phyloP scores from a whole-genome alignment of 495 filamentous ascomycete species.

The Neurospora sp. region DNA sequence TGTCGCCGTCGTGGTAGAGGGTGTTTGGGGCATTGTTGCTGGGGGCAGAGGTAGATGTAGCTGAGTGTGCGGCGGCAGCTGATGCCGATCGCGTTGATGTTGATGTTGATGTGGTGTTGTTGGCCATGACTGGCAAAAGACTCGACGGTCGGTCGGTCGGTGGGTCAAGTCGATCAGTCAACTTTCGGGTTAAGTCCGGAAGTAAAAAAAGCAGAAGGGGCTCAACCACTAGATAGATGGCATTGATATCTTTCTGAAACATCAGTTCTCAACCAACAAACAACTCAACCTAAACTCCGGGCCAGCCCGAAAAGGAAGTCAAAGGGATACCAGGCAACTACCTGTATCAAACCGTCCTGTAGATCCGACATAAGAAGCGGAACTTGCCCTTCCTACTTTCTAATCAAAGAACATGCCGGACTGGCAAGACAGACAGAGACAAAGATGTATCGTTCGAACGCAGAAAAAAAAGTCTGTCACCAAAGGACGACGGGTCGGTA shows the following conservation, averaged over 20 bases:
- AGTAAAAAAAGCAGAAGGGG: neutral
- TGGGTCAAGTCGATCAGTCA: neutral
- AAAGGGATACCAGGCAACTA: neutral
- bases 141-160: neutral
- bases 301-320: neutral
- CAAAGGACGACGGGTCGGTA: too few species aligned
- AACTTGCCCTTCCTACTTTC: neutral
- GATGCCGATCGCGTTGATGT: neutral
- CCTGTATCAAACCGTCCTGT: neutral
- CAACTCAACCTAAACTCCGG: neutral
- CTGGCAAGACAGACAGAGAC: too few species aligned
- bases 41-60: constrained; percentile 3
- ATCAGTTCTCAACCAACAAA: neutral
- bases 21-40: constrained; percentile 28
- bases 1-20: constrained; percentile 59
- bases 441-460: too few species aligned
- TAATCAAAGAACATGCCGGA: neutral
- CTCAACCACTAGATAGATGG: neutral
- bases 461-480: too few species aligned
- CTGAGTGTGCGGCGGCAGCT: neutral
- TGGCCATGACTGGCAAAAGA: neutral
- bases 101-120: neutral
- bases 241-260: neutral
- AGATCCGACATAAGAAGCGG: neutral
- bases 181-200: neutral